Conservation (phyloP, 176 grass and related monocot genomes). For the Bothriochloa decipiens region DNA sequence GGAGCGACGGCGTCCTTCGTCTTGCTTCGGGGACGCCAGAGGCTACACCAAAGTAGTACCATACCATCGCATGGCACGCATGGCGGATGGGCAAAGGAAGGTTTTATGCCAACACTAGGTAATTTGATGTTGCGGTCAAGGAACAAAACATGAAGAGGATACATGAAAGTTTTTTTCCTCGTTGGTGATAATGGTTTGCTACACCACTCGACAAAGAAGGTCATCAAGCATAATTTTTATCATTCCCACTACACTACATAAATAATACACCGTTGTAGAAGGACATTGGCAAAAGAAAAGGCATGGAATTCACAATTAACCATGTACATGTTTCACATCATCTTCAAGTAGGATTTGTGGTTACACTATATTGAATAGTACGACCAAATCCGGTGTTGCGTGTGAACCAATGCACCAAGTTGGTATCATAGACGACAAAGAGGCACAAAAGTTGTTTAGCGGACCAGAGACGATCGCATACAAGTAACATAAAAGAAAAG, state of each 20-base stretch:
- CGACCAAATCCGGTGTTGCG: not conserved
- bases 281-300: not conserved
- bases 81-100: not conserved
- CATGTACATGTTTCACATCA: not conserved
- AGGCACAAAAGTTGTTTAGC: not conserved
- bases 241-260: not conserved
- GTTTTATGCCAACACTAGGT: no score
- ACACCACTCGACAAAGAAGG: not conserved
- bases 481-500: not conserved
- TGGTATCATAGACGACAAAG: not conserved
- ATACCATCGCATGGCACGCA: not conserved
- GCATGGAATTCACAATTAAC: not conserved
- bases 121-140: no score
- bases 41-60: not conserved
- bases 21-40: not conserved
- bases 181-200: not conserved
- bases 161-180: not conserved
- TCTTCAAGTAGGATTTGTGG: not conserved
- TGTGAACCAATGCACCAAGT: not conserved
- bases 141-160: no score
- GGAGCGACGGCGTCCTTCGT: not conserved
- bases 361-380: not conserved
- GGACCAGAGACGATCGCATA: not conserved
- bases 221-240: not conserved
- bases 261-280: not conserved